phyloP scores from a whole-genome alignment of 768 basidiomycete genomes.

The Tremella mesenterica region DNA sequence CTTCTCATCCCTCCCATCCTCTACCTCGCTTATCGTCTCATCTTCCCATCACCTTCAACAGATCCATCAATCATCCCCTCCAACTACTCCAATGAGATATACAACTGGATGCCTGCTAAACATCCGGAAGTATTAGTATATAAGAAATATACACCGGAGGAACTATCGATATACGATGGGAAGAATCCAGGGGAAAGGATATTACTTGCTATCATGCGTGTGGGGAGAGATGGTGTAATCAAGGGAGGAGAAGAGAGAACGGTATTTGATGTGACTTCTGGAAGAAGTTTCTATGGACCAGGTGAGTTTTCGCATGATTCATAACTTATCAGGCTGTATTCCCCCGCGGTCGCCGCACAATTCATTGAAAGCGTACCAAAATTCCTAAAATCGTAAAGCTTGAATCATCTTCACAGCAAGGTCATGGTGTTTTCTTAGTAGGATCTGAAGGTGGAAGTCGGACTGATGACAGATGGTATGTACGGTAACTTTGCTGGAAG shows the following conservation, averaged over 20 bases:
- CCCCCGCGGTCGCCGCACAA: too few species aligned
- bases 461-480: constrained; percentile 62
- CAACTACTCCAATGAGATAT: constrained; percentile 59
- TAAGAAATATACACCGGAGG: constrained; percentile 68
- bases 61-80: constrained; percentile 32
- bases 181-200: constrained; percentile 64
- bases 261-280: constrained; percentile 88
- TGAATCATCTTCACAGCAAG: not conserved
- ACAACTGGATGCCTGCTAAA: constrained; percentile 82
- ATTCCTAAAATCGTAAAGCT: not conserved
- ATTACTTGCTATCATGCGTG: constrained; percentile 70
- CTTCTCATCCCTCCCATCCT: constrained; percentile 30
- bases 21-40: constrained; percentile 44
- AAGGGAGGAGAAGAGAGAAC: constrained; percentile 56
- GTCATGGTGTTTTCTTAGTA: not conserved
- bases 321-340: too few species aligned
- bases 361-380: too few species aligned
- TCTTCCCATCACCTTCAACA: constrained; percentile 55
- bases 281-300: constrained; percentile 88
- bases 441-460: not conserved
- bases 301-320: constrained; percentile 50
- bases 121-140: constrained; percentile 73
- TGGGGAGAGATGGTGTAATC: constrained; percentile 61
- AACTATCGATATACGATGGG: constrained; percentile 52
- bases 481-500: constrained; percentile 96